Evolutionary conservation across 2,329 filamentous ascomycete genomes (phyloP).

Genomic region (Cladosporium sphaerospermum): DNA sequence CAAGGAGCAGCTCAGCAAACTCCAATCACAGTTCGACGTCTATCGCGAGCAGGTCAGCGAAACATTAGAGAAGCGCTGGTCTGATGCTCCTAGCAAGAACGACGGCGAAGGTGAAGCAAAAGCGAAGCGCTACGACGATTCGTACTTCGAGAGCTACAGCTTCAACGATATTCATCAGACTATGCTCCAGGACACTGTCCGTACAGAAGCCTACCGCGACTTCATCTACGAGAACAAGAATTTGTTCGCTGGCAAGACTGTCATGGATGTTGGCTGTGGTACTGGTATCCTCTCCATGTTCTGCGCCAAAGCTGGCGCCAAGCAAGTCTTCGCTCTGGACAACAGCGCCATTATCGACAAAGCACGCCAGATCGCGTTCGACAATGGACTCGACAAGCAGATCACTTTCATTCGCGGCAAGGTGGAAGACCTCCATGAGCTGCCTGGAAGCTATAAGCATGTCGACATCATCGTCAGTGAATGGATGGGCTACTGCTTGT

Average conservation of each 20-base stretch:
- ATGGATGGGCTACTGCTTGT: conserved; percentile 94
- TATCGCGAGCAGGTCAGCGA: conserved; percentile 21
- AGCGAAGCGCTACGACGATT: conserved; percentile 18
- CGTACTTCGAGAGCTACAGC: conserved; percentile 24
- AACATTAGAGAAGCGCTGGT: conserved; percentile 23
- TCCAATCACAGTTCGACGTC: conserved; percentile 18
- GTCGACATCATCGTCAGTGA: conserved; percentile 95
- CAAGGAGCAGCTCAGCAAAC: conserved; percentile 17
- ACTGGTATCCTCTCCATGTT: conserved; percentile 88
- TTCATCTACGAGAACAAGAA: conserved; percentile 91
- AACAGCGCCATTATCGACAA: conserved; percentile 86
- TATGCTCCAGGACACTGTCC: conserved; percentile 86
- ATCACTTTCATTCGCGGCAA: conserved; percentile 80
- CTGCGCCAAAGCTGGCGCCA: conserved; percentile 82
- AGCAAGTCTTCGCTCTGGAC: conserved; percentile 82
- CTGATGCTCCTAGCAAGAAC: conserved; percentile 13
- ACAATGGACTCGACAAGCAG: conserved; percentile 65
- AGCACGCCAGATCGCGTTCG: conserved; percentile 75
- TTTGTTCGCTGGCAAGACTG: conserved; percentile 76
- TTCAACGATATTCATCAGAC: conserved; percentile 71
- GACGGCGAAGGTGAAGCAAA: conserved; percentile 13
- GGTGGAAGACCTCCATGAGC: conserved; percentile 70
- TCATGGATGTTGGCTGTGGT: conserved; percentile 84
- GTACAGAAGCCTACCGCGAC: conserved; percentile 87
- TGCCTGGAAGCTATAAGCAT: conserved; percentile 59